phyloP scores from a whole-genome alignment of 2,329 filamentous ascomycete genomes.

The Rhytidhysteron rufulum region DNA sequence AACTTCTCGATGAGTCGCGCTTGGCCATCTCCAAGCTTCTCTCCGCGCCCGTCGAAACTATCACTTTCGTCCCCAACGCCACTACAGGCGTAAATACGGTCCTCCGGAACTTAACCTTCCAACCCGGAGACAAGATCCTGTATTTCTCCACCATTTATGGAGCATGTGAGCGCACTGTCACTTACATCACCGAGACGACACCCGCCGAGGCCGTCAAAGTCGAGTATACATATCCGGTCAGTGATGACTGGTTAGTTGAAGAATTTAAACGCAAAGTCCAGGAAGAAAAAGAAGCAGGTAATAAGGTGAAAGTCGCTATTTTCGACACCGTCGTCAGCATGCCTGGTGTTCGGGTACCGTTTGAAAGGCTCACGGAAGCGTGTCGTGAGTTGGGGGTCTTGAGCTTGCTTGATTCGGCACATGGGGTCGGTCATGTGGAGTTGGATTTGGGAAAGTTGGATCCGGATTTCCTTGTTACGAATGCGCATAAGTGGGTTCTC shows the following conservation, averaged over 20 bases:
- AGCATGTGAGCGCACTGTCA: slow-evolving; percentile 69
- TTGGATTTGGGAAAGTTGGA: slow-evolving; percentile 64
- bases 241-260: slow-evolving; percentile 62
- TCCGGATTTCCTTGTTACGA: slow-evolving; percentile 82
- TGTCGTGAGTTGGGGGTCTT: slow-evolving; percentile 67
- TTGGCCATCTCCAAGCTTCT: slow-evolving; percentile 54
- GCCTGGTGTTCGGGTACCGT: slow-evolving; percentile 78
- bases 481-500: slow-evolving; percentile 66
- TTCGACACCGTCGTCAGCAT: slow-evolving; percentile 79
- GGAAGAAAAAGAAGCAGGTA: slow-evolving; percentile 51
- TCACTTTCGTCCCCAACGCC: slow-evolving; percentile 79
- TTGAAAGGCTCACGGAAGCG: slow-evolving; percentile 59
- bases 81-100: slow-evolving; percentile 75
- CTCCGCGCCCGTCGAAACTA: slow-evolving; percentile 59
- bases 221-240: slow-evolving; percentile 62
- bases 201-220: slow-evolving; percentile 53
- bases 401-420: slow-evolving; percentile 78
- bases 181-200: slow-evolving; percentile 68
- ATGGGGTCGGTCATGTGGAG: slow-evolving; percentile 74
- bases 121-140: slow-evolving; percentile 69
- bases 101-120: slow-evolving; percentile 69
- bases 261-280: slow-evolving; percentile 59
- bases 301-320: slow-evolving; percentile 63
- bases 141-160: slow-evolving; percentile 78
- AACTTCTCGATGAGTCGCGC: slow-evolving; percentile 62